These are phyloP conservation scores for Pyrus communis DNA, from an alignment of 306 rosid genomes.

Conservation along the genomic window DNA sequence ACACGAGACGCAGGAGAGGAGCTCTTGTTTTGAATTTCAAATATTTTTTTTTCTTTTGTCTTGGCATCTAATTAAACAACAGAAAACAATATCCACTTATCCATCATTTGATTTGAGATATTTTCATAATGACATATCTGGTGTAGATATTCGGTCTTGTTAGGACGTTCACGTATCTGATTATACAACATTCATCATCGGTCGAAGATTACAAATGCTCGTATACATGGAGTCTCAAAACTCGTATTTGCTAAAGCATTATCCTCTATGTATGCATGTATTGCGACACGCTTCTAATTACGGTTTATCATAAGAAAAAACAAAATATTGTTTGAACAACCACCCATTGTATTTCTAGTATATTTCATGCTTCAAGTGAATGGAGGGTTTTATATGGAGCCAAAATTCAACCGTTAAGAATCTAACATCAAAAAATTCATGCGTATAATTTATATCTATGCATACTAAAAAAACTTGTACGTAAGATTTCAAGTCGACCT, in stretches of 20 bases:
- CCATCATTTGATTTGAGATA: not conserved
- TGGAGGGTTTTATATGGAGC: no score
- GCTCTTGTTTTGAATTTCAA: conserved; percentile 5
- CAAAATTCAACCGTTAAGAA: not conserved
- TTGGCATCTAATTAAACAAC: not conserved
- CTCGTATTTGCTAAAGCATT: not conserved
- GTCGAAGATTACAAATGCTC: no score
- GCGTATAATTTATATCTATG: not conserved
- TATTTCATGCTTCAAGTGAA: no score
- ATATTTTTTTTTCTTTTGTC: not conserved
- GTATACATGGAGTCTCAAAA: no score
- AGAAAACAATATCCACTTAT: no score
- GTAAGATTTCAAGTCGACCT: no score
- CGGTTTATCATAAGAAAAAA: not conserved
- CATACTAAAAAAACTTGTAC: no score
- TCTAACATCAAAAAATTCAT: no score
- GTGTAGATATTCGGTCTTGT: no score
- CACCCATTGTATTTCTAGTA: not conserved
- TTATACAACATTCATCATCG: no score
- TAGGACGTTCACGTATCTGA: no score
- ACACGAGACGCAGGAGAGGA: not conserved
- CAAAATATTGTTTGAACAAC: not conserved
- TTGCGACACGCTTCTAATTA: not conserved
- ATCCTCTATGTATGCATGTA: not conserved
- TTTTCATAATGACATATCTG: not conserved